Evolutionary conservation across 306 rosid species (phyloP).

Genomic region (Quercus aquifolioides): DNA sequence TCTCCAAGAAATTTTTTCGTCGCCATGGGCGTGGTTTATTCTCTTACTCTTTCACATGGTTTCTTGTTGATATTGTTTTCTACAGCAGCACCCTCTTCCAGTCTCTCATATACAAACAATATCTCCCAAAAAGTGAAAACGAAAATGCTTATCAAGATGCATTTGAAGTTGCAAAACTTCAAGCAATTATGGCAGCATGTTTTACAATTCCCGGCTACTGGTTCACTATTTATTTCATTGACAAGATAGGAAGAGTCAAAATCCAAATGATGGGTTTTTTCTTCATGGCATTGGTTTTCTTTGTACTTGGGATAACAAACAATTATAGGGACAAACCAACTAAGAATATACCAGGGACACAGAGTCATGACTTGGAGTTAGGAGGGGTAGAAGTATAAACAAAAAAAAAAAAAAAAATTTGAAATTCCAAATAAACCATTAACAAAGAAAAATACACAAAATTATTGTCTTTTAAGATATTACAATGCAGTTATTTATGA

Average conservation of each 20-base stretch:
- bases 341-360: too few species aligned
- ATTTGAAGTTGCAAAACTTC: constrained; percentile 35
- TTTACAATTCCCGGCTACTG: constrained; percentile 81
- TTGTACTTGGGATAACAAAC: constrained; percentile 50
- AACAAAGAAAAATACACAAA: too few species aligned
- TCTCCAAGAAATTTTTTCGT: constrained; percentile 46
- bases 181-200: constrained; percentile 51
- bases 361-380: too few species aligned
- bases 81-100: constrained; percentile 76
- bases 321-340: constrained; percentile 24
- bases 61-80: constrained; percentile 66
- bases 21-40: constrained; percentile 67
- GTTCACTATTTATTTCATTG: constrained; percentile 60
- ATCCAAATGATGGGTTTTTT: constrained; percentile 64
- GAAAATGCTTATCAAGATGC: constrained; percentile 39
- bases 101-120: constrained; percentile 36
- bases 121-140: rapidly evolving
- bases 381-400: too few species aligned
- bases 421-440: too few species aligned
- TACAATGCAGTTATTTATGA: too few species aligned
- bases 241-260: constrained; percentile 58
- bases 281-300: constrained; percentile 49
- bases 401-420: too few species aligned
- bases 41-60: constrained; percentile 50
- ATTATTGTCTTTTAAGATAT: too few species aligned